Conservation (phyloP, 2,329 filamentous ascomycete species). For the Cucurbitaria berberidis region DNA sequence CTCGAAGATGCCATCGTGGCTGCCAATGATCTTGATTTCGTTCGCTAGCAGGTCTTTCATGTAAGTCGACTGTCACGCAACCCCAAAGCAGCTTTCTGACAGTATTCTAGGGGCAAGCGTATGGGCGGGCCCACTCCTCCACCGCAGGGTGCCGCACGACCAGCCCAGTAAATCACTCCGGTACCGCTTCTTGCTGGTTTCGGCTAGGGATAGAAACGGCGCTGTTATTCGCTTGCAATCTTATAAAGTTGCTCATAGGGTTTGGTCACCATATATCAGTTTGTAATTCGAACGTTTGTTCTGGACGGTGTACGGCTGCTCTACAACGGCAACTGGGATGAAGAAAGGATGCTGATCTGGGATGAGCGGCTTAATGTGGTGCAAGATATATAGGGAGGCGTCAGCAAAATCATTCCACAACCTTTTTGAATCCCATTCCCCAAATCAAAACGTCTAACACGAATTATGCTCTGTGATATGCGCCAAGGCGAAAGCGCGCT, state of each 20-base stretch:
- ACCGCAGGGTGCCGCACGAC: constrained; percentile 4
- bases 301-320: constrained; percentile 1
- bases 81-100: constrained; percentile 12
- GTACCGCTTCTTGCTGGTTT: background rate
- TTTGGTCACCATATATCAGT: constrained; percentile 11
- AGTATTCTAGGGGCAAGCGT: constrained; percentile 13
- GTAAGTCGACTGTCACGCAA: constrained; percentile 56
- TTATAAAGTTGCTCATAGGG: constrained; percentile 1
- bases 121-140: constrained; percentile 11
- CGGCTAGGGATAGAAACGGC: background rate
- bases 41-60: constrained; percentile 77
- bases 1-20: constrained; percentile 69
- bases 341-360: background rate
- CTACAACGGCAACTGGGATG: background rate
- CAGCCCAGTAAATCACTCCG: constrained; percentile 6
- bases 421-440: background rate
- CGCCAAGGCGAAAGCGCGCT: constrained; percentile 21
- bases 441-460: no score
- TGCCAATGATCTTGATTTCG: constrained; percentile 77
- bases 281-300: constrained; percentile 17
- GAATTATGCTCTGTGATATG: no score
- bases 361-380: background rate
- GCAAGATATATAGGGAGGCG: background rate
- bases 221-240: background rate
- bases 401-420: background rate